Evolutionary conservation across 805 yeast species (phyloP), one percentile per base, ranked within the genome.

Genomic region (Pichia ethanolica): DNA sequence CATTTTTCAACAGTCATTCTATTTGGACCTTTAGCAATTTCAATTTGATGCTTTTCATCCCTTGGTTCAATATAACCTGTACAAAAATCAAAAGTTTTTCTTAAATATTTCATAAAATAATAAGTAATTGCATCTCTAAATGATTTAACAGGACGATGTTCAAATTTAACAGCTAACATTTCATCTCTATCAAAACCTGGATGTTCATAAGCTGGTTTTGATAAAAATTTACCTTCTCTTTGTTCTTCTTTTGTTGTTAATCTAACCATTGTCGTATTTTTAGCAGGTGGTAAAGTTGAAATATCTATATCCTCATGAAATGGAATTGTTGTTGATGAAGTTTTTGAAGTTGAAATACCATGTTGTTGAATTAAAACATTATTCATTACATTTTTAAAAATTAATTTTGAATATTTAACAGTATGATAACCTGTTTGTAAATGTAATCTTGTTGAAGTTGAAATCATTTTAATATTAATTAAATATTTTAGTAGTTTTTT

Each of bases 61-160:
- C 60, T 65, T 4, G 86, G 82, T 55, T 82, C 83, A 48, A 68
- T 74, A 66, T 83, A 83, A 3, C 87, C 86, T 0, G 89, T 82
- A 45, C 71, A 74, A 20, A 74, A 61, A 60, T 83, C 89, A 62
- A 83, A 83, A n/a, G 70, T 50, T 5, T 65, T 55, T 51, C 88
- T 67, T 47, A 77, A 67, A 39, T 67, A n/a, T 37, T 59, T 61
- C 60, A 81, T 74, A 32, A 76, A 71, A 7, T 65, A 55, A 52
- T 64, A 72, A 8, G 88, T 86, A 14, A 80, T 59, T 47, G 65
- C 68, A 59, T 83, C 89, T 26, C 80, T 66, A 14, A 68, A 34
- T 0, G 73, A 65, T 28, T 54, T 51, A 0, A 86, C 82, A 4
- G 59, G 60, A 36, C 85, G 65, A 62, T 83, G 89, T 36, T 75